Base-by-base conservation (phyloP, 371 early-diverging fungal genomes). In the Basidiobolus meristosporus region DNA sequence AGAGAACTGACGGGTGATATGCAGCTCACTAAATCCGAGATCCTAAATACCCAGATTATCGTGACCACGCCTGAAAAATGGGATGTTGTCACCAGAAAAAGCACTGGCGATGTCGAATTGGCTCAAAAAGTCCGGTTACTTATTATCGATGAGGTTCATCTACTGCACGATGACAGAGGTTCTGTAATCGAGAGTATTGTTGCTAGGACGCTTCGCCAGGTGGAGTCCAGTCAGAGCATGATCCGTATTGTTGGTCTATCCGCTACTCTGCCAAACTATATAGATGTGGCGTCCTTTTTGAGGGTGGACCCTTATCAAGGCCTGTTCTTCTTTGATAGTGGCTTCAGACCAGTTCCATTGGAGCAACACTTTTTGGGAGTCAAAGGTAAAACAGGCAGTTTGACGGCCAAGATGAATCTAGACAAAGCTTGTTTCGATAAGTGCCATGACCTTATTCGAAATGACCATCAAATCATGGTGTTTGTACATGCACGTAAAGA, bases 21-120 rank as follows among this genome's bases (percentile, higher is more conserved):
- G 80, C 95, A 98, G 49, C 52, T 97, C 44, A 87, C 95, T 6
- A 80, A 82, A 51, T 63, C 81, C 17, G 97, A 98, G 57, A 78
- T 98, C 20, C 56, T 61, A 17, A 77, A 71, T 14, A 88, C 95
- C 1, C 87, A 96, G 55, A 85, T 99, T 44, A 85, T 99, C 45
- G 92, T 99, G 11, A 97, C 97, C 9, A 99, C 99, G 1, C 99
- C 99, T 0, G 99, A 99, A 54, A 99, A 99, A 54, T 98, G 98
- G 93, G 99, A 99, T 65, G 93, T 97, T 1, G 83, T 96, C 18
- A 98, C 99, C 6, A 67, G 99, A 49, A 98, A 96, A 62, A 67
- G 83, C 17, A 78, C 77, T 1, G 90, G 90, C 16, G 91, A 90
- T 59, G 76, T 72, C 2, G 90, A 92, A 47, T 62, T 93, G n/a